A percentile compares a stretch with the other conserved stretches of the same genome.
These are phyloP conservation scores for Scytalidium lignicola DNA, from an alignment of 2,329 filamentous ascomycete species.

Conservation along the genomic window DNA sequence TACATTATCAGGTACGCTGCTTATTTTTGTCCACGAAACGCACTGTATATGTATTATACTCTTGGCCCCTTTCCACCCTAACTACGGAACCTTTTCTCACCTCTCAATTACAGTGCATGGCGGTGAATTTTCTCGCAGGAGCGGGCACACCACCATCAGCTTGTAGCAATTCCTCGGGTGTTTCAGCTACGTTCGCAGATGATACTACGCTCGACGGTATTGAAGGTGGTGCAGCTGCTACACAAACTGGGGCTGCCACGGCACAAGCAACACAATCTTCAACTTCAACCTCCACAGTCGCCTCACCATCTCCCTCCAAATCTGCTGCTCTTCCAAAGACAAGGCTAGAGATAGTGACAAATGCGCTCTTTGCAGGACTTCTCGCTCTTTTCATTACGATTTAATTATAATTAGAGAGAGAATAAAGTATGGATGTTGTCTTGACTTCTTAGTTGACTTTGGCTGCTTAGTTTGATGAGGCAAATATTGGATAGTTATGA, in stretches of 20 bases:
- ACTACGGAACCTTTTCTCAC: background rate
- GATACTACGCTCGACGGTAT: background rate
- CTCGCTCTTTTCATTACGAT: too few species aligned
- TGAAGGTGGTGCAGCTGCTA: background rate
- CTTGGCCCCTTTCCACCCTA: background rate
- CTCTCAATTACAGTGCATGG: slow-evolving; percentile 38
- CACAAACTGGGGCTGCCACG: background rate
- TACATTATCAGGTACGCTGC: slow-evolving; percentile 47
- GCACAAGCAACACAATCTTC: background rate
- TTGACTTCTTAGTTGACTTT: too few species aligned
- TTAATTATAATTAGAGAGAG: too few species aligned
- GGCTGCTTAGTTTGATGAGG: too few species aligned
- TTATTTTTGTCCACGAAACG: too few species aligned
- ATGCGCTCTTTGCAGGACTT: too few species aligned
- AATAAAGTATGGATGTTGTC: too few species aligned
- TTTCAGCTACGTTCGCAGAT: slow-evolving; percentile 10
- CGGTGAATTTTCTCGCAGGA: slow-evolving; percentile 47
- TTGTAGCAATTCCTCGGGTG: slow-evolving; percentile 33
- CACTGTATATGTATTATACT: slow-evolving; percentile 10
- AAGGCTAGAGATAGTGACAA: too few species aligned
- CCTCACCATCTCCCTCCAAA: background rate
- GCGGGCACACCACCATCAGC: slow-evolving; percentile 18
- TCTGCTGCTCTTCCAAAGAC: background rate
- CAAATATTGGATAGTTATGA: too few species aligned
- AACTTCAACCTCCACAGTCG: background rate